These are phyloP conservation scores for Ophiosphaerella herpotricha DNA, from an alignment of 2,329 filamentous ascomycete genomes.

Conservation along the genomic window DNA sequence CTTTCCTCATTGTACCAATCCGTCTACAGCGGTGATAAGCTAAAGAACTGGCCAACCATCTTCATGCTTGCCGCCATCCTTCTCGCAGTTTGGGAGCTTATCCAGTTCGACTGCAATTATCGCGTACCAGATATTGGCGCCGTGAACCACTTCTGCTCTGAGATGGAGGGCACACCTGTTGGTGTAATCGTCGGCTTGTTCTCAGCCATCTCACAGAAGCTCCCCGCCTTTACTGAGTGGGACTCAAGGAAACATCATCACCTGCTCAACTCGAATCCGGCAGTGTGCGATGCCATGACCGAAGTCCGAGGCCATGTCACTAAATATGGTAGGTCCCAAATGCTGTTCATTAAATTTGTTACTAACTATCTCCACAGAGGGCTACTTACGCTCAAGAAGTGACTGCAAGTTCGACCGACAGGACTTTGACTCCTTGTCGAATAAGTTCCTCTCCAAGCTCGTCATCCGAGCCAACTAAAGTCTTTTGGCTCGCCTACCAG, in stretches of 20 bases:
- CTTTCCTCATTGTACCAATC: constrained; percentile 92
- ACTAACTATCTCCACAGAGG: constrained; percentile 67
- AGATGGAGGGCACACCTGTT: constrained; percentile 96
- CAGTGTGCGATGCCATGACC: constrained; percentile 94
- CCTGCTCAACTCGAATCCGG: constrained; percentile 84
- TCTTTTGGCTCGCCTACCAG: not conserved
- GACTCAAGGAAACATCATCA: constrained; percentile 90
- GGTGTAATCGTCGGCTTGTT: constrained; percentile 96
- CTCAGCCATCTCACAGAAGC: constrained; percentile 96
- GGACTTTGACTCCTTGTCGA: constrained; percentile 93
- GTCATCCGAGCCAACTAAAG: constrained; percentile 88
- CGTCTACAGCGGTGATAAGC: constrained; percentile 93
- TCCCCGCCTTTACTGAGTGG: constrained; percentile 92
- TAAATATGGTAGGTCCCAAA: constrained; percentile 77
- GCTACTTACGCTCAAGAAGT: constrained; percentile 79
- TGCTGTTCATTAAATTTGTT: constrained; percentile 5
- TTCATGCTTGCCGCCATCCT: constrained; percentile 96
- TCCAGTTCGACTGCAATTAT: constrained; percentile 98
- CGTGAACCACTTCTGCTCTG: constrained; percentile 91
- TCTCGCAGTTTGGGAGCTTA: constrained; percentile 95
- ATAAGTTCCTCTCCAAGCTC: constrained; percentile 95
- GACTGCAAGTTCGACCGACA: constrained; percentile 84
- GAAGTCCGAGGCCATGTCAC: constrained; percentile 91
- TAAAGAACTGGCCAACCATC: constrained; percentile 99
- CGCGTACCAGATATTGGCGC: constrained; percentile 81